Percentiles rank a stretch among this genome's conserved stretches.
Conservation (phyloP, 768 basidiomycete species). For the Boletus rubescentipes region DNA sequence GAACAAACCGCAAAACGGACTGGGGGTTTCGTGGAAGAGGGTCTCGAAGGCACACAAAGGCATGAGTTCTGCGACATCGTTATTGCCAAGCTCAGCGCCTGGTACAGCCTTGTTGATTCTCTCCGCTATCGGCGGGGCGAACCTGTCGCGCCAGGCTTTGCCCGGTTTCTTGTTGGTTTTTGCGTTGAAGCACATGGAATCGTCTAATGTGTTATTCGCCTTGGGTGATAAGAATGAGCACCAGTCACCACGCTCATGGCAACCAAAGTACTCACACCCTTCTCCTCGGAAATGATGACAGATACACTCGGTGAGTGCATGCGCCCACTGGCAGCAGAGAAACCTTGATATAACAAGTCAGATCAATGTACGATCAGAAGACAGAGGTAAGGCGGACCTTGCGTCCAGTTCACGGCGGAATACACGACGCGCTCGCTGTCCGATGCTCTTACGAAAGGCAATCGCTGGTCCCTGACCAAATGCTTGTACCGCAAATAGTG, state of each 20-base stretch:
- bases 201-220: constrained; percentile 69
- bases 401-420: constrained; percentile 69
- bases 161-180: constrained; percentile 45
- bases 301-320: constrained; percentile 48
- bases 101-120: constrained; percentile 62
- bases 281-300: constrained; percentile 49
- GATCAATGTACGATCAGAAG: not conserved
- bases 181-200: constrained; percentile 61
- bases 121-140: constrained; percentile 51
- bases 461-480: constrained; percentile 41
- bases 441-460: constrained; percentile 56
- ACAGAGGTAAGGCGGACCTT: constrained; percentile 38
- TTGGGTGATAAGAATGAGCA: constrained; percentile 19
- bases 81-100: constrained; percentile 54
- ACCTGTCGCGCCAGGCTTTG: constrained; percentile 54
- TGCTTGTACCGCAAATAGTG: constrained; percentile 54
- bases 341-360: constrained; percentile 43
- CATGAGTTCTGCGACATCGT: constrained; percentile 61
- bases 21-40: constrained; percentile 47
- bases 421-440: constrained; percentile 58
- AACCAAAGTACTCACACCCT: constrained; percentile 39
- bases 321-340: constrained; percentile 50
- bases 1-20: constrained; percentile 78
- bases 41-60: constrained; percentile 81
- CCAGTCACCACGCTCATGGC: not conserved